A percentile compares a stretch with the other conserved stretches of the same genome.
Evolutionary conservation across 768 basidiomycete genomes (phyloP).

Genomic region (Tylopilus rubrobrunneus): DNA sequence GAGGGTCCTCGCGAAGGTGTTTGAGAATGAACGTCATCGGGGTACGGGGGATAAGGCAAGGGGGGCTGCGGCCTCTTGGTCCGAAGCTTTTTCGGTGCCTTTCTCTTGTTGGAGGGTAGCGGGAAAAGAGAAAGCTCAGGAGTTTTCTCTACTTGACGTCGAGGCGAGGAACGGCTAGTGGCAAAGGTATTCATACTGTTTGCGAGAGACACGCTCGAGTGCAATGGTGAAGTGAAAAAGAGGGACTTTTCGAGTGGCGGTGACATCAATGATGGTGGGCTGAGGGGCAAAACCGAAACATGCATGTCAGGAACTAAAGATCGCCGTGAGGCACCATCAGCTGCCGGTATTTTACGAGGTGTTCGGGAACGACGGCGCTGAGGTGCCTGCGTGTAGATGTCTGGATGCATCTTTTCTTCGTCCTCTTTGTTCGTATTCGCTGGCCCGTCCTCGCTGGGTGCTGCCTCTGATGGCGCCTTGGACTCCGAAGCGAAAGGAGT

Average conservation of each 20-base stretch:
- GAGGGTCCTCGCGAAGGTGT: background rate
- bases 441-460: background rate
- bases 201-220: constrained; percentile 17
- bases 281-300: constrained; percentile 45
- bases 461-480: background rate
- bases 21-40: background rate
- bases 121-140: constrained; percentile 19
- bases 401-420: background rate
- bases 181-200: background rate
- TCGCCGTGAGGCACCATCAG: constrained; percentile 1
- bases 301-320: constrained; percentile 26
- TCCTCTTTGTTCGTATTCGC: background rate
- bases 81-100: constrained; percentile 3
- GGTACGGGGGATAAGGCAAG: constrained; percentile 25
- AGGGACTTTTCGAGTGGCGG: constrained; percentile 53
- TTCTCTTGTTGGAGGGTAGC: constrained; percentile 12
- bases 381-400: constrained; percentile 19
- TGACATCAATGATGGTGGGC: constrained; percentile 55
- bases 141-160: background rate
- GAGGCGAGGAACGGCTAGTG: background rate
- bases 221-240: constrained; percentile 41
- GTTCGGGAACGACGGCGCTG: constrained; percentile 13
- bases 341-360: background rate
- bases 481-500: constrained; percentile 8
- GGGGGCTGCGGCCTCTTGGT: constrained; percentile 8